Evolutionary conservation across 805 yeast genomes (phyloP).

Genomic region (Scheffersomyces spartinae): DNA sequence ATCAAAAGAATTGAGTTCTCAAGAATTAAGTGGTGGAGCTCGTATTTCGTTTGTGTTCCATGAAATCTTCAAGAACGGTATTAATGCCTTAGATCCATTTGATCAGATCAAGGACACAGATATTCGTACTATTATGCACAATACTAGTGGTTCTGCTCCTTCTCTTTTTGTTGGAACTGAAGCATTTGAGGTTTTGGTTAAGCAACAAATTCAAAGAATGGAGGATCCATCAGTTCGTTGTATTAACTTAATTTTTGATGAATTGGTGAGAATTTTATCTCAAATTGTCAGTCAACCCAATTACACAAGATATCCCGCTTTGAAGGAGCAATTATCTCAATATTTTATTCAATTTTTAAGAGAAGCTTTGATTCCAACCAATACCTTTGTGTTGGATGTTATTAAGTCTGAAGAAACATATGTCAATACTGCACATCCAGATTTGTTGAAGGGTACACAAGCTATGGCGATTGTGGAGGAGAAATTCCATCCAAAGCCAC

Average conservation of each 20-base stretch:
- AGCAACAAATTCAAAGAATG: conserved; percentile 85
- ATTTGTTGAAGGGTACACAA: conserved; percentile 84
- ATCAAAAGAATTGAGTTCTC: conserved; percentile 75
- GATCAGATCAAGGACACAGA: conserved; percentile 94
- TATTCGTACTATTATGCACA: conserved; percentile 93
- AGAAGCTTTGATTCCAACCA: conserved; percentile 74
- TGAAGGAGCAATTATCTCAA: conserved; percentile 77
- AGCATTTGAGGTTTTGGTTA: conserved; percentile 91
- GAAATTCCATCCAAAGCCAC: conserved; percentile 64
- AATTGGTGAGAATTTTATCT: conserved; percentile 78
- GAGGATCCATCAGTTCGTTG: conserved; percentile 90
- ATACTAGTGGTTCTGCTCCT: conserved; percentile 93
- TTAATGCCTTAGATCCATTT: conserved; percentile 86
- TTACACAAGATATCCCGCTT: conserved; percentile 80
- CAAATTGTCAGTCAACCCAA: conserved; percentile 75
- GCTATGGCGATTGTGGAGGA: conserved; percentile 92
- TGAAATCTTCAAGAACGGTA: conserved; percentile 89
- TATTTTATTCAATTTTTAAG: conserved; percentile 72
- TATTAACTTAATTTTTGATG: conserved; percentile 85
- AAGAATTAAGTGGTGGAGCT: conserved; percentile 96
- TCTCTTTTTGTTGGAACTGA: conserved; percentile 94
- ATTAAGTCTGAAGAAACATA: conserved; percentile 84
- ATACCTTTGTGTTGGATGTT: conserved; percentile 71
- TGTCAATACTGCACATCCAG: conserved; percentile 97
- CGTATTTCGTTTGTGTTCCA: conserved; percentile 95